A percentile compares a stretch with the other conserved stretches of the same genome.
Evolutionary conservation across 1,139 yeast genomes (phyloP).

Genomic region (Suhomyces kunorum): DNA sequence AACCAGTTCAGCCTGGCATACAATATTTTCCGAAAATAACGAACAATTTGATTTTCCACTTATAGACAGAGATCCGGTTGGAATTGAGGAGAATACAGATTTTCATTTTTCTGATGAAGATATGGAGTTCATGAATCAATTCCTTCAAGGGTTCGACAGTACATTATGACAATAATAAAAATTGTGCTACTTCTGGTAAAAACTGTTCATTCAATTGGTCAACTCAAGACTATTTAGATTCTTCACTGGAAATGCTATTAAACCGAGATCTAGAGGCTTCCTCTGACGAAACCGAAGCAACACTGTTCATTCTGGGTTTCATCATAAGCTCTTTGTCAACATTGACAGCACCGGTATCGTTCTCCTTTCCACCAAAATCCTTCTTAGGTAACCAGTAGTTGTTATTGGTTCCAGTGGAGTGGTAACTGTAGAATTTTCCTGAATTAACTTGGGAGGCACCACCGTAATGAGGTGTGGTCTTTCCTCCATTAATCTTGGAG

Average conservation of each 20-base stretch:
- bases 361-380: constrained; percentile 4
- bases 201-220: too few relatives aligned
- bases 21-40: background rate
- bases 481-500: constrained; percentile 38
- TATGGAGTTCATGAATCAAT: constrained; percentile 19
- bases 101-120: constrained; percentile 20
- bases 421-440: constrained; percentile 42
- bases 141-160: constrained; percentile 14
- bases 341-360: constrained; percentile 5
- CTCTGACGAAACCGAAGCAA: constrained; percentile 19
- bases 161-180: too few relatives aligned
- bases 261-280: constrained; percentile 18
- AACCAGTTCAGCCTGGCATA: too few relatives aligned
- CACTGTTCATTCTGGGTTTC: constrained; percentile 25
- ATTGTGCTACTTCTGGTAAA: too few relatives aligned
- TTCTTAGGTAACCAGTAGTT: constrained; percentile 41
- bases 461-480: constrained; percentile 32
- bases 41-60: background rate
- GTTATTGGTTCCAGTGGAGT: constrained; percentile 38
- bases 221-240: background rate
- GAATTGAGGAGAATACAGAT: constrained; percentile 1
- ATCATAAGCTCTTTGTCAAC: constrained; percentile 3
- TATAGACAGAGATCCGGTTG: background rate
- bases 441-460: constrained; percentile 39
- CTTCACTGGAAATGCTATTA: constrained; percentile 18